Evolutionary conservation across 192 early-diverging fungal genomes (phyloP).

Genomic region (Pilaira anomala): DNA sequence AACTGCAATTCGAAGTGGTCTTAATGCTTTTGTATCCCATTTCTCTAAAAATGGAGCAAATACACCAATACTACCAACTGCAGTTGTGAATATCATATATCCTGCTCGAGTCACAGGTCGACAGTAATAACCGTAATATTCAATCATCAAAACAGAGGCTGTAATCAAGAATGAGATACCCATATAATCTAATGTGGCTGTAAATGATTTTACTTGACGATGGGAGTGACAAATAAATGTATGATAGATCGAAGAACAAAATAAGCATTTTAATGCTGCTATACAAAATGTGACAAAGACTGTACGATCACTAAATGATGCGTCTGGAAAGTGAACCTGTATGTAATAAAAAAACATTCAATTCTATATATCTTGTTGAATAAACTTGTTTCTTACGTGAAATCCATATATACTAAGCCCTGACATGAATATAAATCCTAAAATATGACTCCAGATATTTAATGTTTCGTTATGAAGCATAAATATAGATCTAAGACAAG

Average conservation of each 20-base stretch:
- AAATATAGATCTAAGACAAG: slow-evolving; percentile 60
- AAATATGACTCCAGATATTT: slow-evolving; percentile 39
- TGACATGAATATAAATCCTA: slow-evolving; percentile 37
- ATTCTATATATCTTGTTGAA: neutral
- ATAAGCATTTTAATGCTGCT: slow-evolving; percentile 56
- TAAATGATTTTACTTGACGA: slow-evolving; percentile 48
- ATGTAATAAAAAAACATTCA: neutral
- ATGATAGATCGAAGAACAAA: slow-evolving; percentile 61
- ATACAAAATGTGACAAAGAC: slow-evolving; percentile 55
- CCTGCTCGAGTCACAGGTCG: slow-evolving; percentile 30
- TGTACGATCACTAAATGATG: slow-evolving; percentile 34
- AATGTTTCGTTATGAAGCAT: slow-evolving; percentile 54
- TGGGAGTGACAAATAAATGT: slow-evolving; percentile 58
- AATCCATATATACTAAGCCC: slow-evolving; percentile 30
- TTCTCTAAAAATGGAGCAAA: slow-evolving; percentile 53
- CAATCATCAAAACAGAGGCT: slow-evolving; percentile 53
- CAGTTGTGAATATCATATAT: slow-evolving; percentile 50
- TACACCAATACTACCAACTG: slow-evolving; percentile 48
- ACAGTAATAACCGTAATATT: slow-evolving; percentile 62
- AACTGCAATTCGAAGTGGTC: slow-evolving; percentile 53
- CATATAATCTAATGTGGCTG: slow-evolving; percentile 61
- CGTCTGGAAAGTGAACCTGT: slow-evolving; percentile 34
- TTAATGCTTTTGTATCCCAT: slow-evolving; percentile 49
- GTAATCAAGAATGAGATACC: slow-evolving; percentile 62
- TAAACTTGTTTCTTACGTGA: slow-evolving; percentile 29